These are phyloP conservation scores for Botrytis paeoniae DNA, from an alignment of 2,329 filamentous ascomycete genomes.

Conservation along the genomic window DNA sequence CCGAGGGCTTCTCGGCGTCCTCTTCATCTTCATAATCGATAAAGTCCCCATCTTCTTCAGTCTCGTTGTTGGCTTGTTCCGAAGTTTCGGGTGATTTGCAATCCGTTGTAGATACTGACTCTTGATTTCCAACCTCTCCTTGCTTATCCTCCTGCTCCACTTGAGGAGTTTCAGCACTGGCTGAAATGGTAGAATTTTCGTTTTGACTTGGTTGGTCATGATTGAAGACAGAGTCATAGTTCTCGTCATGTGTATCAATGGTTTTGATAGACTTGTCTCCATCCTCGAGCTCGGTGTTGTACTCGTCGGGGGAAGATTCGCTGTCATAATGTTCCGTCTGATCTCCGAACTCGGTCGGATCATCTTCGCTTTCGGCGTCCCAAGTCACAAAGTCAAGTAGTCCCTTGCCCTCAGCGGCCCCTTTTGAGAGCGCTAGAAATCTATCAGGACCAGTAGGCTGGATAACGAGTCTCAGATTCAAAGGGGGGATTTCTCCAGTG, in stretches of 20 bases:
- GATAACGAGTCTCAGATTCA: constrained; percentile 56
- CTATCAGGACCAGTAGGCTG: constrained; percentile 53
- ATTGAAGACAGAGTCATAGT: not conserved
- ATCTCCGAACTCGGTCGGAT: constrained; percentile 25
- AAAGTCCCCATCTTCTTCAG: constrained; percentile 42
- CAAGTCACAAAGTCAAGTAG: constrained; percentile 32
- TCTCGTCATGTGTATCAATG: not conserved
- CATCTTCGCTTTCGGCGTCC: constrained; percentile 30
- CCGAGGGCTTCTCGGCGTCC: constrained; percentile 31
- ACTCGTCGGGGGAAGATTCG: constrained; percentile 5
- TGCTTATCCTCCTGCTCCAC: constrained; percentile 7
- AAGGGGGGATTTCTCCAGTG: constrained; percentile 48
- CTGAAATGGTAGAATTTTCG: not conserved
- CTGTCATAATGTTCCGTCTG: constrained; percentile 13
- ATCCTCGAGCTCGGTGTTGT: not conserved
- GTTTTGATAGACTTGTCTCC: not conserved
- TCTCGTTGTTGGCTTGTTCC: constrained; percentile 2
- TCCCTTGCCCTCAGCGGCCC: constrained; percentile 55
- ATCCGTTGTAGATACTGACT: constrained; percentile 5
- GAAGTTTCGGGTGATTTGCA: not conserved
- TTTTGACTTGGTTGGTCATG: not conserved
- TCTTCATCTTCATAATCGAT: constrained; percentile 49
- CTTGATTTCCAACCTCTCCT: constrained; percentile 5
- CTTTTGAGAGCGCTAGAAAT: constrained; percentile 50
- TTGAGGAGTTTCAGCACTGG: constrained; percentile 9